Percentiles rank a stretch among this genome's conserved stretches.
Conservation (phyloP, 2,329 filamentous ascomycete species). For the Madurella mycetomatis region DNA sequence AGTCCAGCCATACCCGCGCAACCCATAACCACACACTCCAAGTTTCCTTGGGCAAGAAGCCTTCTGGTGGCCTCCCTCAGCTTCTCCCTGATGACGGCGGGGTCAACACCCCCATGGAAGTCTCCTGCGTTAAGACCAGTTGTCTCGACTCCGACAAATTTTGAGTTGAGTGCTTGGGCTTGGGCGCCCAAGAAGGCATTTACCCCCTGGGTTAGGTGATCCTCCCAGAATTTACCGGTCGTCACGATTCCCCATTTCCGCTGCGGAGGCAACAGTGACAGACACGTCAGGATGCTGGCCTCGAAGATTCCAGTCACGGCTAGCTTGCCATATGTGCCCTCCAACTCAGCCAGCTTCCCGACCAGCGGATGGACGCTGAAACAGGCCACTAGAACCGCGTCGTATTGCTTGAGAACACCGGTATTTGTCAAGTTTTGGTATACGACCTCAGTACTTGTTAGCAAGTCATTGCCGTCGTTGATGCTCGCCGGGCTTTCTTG, state of each 20-base stretch:
- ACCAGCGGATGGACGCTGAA: constrained; percentile 83
- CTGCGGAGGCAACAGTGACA: constrained; percentile 45
- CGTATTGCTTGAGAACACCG: constrained; percentile 45
- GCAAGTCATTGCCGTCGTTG: constrained; percentile 67
- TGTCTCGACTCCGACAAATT: constrained; percentile 76
- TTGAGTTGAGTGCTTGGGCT: constrained; percentile 31
- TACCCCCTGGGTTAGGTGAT: constrained; percentile 64
- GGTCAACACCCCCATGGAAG: constrained; percentile 64
- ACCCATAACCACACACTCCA: constrained; percentile 73
- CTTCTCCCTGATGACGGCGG: constrained; percentile 58
- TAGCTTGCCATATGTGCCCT: constrained; percentile 29
- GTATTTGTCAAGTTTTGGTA: constrained; percentile 46
- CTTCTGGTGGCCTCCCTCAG: constrained; percentile 66
- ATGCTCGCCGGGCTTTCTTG: constrained; percentile 65
- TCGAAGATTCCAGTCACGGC: constrained; percentile 83
- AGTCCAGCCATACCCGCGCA: constrained; percentile 90
- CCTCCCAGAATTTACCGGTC: constrained; percentile 80
- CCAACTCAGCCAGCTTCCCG: constrained; percentile 42
- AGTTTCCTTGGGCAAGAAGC: constrained; percentile 53
- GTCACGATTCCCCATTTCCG: constrained; percentile 78
- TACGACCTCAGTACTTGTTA: constrained; percentile 58
- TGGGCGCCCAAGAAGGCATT: constrained; percentile 55
- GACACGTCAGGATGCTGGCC: constrained; percentile 63
- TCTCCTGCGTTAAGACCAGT: constrained; percentile 78
- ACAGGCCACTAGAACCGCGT: constrained; percentile 83